Conservation (phyloP, 129 eudicot species). For the Daucus carota region DH1_v3.0 NC_030381.2:52014501-52015000, state of each 20-base stretch:
- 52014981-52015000: background rate
- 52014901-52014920: constrained; percentile 85
- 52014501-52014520: constrained; percentile 41
- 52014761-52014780: constrained; percentile 32
- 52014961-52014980: background rate
- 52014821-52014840: background rate
- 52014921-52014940: constrained; percentile 79
- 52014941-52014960: constrained; percentile 47
- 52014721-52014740: constrained; percentile 73
- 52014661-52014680: constrained; percentile 56
- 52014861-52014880: background rate
- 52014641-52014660: constrained; percentile 78
- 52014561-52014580: background rate
- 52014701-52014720: constrained; percentile 72
- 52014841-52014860: background rate
- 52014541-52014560: constrained; percentile 31
- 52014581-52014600: background rate
- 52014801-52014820: background rate
- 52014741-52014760: constrained; percentile 64
- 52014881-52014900: constrained; percentile 54
- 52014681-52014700: constrained; percentile 89
- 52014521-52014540: constrained; percentile 48
- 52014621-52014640: constrained; percentile 47
- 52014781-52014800: background rate
- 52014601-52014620: background rate